Evolutionary conservation across 768 basidiomycete species (phyloP).

Genomic region (Collybia sordida): DNA sequence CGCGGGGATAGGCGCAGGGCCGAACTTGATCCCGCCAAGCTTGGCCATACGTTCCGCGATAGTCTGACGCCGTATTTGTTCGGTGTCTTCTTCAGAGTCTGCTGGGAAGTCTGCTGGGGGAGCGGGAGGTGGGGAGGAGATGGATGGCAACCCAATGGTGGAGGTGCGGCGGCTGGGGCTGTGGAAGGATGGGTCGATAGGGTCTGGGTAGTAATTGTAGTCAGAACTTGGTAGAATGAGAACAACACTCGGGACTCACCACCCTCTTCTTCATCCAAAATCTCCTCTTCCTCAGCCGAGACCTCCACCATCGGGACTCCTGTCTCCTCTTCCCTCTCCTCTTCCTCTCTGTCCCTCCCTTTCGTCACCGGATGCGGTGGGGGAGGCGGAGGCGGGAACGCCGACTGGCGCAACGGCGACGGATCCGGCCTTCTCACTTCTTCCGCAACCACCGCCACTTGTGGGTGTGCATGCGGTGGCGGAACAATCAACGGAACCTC

Average conservation of each 20-base stretch:
- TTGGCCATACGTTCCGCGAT: constrained; percentile 96
- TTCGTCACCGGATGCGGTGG: too few species aligned
- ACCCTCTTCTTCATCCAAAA: constrained; percentile 63
- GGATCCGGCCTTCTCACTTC: constrained; percentile 7
- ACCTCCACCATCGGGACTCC: too few species aligned
- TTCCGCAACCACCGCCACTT: too few species aligned
- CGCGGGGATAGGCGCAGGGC: constrained; percentile 53
- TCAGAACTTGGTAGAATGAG: too few species aligned
- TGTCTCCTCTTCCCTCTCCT: too few species aligned
- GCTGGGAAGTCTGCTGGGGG: constrained; percentile 6
- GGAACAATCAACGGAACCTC: constrained; percentile 20
- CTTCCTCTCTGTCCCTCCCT: too few species aligned
- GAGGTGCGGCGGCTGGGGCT: constrained; percentile 46
- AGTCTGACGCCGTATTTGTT: constrained; percentile 57
- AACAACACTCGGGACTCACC: constrained; percentile 37
- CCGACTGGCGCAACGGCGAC: constrained; percentile 13
- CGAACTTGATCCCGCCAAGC: constrained; percentile 83
- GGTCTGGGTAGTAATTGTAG: constrained; percentile 41
- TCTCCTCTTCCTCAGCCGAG: constrained; percentile 40
- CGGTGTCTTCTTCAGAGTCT: constrained; percentile 33
- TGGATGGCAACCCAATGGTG: constrained; percentile 17
- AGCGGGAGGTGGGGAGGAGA: constrained; percentile 11
- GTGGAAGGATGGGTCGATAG: constrained; percentile 66
- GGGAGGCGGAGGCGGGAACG: constrained; percentile 8
- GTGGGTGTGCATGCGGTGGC: too few species aligned